Conservation (phyloP, 2,329 filamentous ascomycete genomes). For the Sclerotinia borealis region DNA sequence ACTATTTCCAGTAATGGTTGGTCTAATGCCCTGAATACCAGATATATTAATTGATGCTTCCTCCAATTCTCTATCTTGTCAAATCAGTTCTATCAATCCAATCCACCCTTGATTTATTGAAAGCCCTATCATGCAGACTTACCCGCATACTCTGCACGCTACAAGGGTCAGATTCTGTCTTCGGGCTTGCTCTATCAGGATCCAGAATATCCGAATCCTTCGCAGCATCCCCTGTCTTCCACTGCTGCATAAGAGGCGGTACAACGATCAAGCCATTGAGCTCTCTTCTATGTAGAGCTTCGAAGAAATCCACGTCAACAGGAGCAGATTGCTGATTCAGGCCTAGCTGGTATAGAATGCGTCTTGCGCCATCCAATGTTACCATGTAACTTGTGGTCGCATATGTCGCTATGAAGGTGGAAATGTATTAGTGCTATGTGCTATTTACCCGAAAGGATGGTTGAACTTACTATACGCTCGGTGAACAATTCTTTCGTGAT, state of each 20-base stretch:
- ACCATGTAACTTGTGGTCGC: conserved; percentile 4
- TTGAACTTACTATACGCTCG: background rate
- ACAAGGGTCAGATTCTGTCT: background rate
- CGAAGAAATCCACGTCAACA: background rate
- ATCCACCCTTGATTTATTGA: background rate
- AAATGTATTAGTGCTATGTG: background rate
- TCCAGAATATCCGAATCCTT: background rate
- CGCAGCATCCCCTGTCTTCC: background rate
- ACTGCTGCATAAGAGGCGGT: background rate
- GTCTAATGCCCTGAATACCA: no score
- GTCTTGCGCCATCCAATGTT: background rate
- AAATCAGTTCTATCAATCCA: conserved; percentile 3
- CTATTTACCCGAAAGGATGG: background rate
- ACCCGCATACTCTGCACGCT: background rate
- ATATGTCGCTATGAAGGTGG: background rate
- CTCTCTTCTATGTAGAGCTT: background rate
- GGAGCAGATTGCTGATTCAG: background rate
- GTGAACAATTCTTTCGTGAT: background rate
- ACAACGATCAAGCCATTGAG: background rate
- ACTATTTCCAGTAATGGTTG: no score
- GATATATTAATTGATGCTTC: background rate
- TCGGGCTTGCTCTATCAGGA: background rate
- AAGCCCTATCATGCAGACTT: background rate
- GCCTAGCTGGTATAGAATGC: background rate
- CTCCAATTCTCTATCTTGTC: background rate